These are phyloP conservation scores for Malus sieversii DNA, from an alignment of 306 rosid species.

Conservation along the genomic window DNA sequence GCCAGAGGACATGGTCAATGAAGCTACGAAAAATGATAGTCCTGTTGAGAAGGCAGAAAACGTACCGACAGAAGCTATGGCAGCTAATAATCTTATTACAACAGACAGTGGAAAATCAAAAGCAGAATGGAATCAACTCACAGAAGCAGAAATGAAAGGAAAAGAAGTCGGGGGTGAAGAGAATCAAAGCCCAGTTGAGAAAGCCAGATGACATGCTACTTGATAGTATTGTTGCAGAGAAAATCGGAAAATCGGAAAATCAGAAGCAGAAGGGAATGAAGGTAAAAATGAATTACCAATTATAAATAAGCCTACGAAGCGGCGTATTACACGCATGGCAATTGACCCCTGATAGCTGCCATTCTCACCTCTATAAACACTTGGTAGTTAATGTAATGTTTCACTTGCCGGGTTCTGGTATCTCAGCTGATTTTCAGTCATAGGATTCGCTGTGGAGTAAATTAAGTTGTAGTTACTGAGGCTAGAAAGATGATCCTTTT, in stretches of 20 bases:
- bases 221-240: constrained; percentile 2
- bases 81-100: constrained; percentile 5
- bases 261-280: constrained; percentile 19
- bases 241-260: not conserved
- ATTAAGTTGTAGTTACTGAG: not conserved
- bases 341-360: constrained; percentile 28
- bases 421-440: not conserved
- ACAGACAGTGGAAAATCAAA: constrained; percentile 13
- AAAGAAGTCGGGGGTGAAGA: not conserved
- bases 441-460: not conserved
- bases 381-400: not conserved
- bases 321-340: constrained; percentile 47
- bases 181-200: constrained; percentile 16
- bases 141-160: not conserved
- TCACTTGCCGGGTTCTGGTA: not conserved
- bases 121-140: constrained; percentile 18
- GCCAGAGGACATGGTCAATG: constrained; percentile 18
- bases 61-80: constrained; percentile 15
- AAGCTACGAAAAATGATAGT: constrained; percentile 11
- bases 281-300: constrained; percentile 19
- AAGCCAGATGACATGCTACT: constrained; percentile 19
- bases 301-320: constrained; percentile 32
- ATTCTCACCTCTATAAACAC: constrained; percentile 8
- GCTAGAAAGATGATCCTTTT: not conserved
- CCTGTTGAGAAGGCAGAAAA: constrained; percentile 19